Percentiles rank a stretch among this genome's conserved stretches.
Conservation (phyloP, 2,329 filamentous ascomycete genomes). For the Penicillium fuscoglaucum region DNA sequence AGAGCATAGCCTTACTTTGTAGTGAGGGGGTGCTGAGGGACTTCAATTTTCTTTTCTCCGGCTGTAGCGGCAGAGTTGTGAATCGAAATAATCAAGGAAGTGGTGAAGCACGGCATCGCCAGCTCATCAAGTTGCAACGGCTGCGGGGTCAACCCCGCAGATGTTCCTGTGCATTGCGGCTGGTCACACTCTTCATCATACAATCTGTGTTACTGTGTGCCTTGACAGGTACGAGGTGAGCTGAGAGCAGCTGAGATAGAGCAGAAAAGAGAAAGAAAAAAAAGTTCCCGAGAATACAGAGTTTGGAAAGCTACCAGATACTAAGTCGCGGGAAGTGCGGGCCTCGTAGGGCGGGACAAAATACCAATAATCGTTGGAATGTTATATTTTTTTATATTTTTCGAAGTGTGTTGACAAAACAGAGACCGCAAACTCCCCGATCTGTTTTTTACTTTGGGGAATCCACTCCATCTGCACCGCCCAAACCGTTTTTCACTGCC, state of each 20-base stretch:
- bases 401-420: slow-evolving; percentile 16
- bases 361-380: not conserved
- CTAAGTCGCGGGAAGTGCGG: not conserved
- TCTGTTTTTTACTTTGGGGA: slow-evolving; percentile 15
- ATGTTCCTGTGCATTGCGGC: slow-evolving; percentile 11
- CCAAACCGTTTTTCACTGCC: slow-evolving; percentile 34
- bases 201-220: not conserved
- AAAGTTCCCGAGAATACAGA: not conserved
- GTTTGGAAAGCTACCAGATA: not conserved
- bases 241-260: not conserved
- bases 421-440: slow-evolving; percentile 24
- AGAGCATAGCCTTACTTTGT: not conserved
- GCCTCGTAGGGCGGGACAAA: slow-evolving; percentile 2
- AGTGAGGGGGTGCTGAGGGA: slow-evolving; percentile 4
- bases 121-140: slow-evolving; percentile 22
- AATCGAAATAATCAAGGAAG: slow-evolving; percentile 19
- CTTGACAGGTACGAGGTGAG: not conserved
- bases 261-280: not conserved
- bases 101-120: slow-evolving; percentile 20
- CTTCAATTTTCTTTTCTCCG: slow-evolving; percentile 1
- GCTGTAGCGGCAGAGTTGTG: slow-evolving; percentile 11
- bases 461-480: slow-evolving; percentile 31
- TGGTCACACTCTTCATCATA: not conserved
- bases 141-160: slow-evolving; percentile 25
- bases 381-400: not conserved